A percentile compares a stretch with the other conserved stretches of the same genome.
phyloP scores from a whole-genome alignment of 73 alveolate species.

The Paraurostyla sp. region DNA sequence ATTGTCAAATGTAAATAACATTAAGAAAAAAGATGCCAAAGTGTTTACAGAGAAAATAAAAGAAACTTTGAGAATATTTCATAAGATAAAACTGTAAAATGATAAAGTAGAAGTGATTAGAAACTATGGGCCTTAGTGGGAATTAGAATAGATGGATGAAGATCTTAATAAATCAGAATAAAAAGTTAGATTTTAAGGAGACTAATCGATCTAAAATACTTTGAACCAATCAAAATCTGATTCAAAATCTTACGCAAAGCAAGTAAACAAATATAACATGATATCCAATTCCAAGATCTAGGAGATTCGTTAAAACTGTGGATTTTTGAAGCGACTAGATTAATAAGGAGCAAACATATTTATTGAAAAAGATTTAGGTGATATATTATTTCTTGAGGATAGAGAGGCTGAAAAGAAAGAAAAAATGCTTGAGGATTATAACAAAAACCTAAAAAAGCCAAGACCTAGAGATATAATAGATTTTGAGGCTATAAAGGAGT shows the following conservation, averaged over 20 bases:
- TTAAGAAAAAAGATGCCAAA: conserved; percentile 36
- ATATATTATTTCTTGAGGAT: neutral
- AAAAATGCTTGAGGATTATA: neutral
- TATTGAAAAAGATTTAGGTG: neutral
- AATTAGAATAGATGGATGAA: conserved; percentile 3
- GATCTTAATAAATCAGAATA: neutral
- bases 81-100: neutral
- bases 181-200: neutral
- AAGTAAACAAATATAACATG: too few species aligned
- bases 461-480: conserved; percentile 17
- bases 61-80: conserved; percentile 37
- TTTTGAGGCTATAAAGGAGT: neutral
- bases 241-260: too few species aligned
- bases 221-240: too few species aligned
- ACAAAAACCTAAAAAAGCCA: conserved; percentile 7
- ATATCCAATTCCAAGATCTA: neutral
- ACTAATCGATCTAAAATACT: too few species aligned
- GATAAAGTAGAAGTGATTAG: conserved; percentile 14
- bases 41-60: conserved; percentile 34
- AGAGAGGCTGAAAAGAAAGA: conserved; percentile 1
- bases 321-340: neutral
- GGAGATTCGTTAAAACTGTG: neutral
- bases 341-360: neutral
- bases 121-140: conserved; percentile 55
- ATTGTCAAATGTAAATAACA: neutral